phyloP scores from a whole-genome alignment of 495 filamentous ascomycete species.

The Tetracladium setigerum region DNA sequence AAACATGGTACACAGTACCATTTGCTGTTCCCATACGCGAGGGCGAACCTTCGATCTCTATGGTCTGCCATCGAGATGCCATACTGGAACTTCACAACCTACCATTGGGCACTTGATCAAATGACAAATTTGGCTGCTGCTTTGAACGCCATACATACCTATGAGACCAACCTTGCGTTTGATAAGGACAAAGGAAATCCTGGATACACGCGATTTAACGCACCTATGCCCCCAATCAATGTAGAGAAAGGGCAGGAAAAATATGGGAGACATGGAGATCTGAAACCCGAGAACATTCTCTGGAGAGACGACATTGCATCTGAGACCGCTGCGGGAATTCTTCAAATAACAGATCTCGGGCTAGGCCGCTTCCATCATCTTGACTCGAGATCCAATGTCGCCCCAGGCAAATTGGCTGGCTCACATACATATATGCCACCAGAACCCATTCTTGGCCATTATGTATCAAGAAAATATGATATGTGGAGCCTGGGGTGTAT shows the following conservation, averaged over 20 bases:
- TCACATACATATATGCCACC: conserved; percentile 24
- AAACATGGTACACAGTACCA: conserved; percentile 5
- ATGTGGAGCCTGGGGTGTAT: conserved; percentile 37
- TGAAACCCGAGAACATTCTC: conserved; percentile 22
- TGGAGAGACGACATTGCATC: conserved; percentile 6
- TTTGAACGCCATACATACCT: conserved; percentile 1
- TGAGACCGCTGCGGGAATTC: background rate
- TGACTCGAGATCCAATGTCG: background rate
- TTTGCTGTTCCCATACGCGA: conserved; percentile 15
- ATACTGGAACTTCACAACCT: background rate
- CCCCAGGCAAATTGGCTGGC: background rate
- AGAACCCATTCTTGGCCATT: conserved; percentile 10
- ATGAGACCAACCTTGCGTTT: background rate
- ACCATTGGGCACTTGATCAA: conserved; percentile 12
- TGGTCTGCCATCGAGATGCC: background rate
- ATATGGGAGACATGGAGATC: conserved; percentile 18
- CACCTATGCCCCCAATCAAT: background rate
- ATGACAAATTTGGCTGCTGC: conserved; percentile 7
- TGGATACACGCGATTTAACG: background rate
- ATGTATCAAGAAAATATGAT: conserved; percentile 25
- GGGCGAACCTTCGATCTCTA: conserved; percentile 9
- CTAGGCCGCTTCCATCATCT: background rate
- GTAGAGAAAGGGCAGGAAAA: background rate
- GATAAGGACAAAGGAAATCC: background rate
- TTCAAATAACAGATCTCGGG: conserved; percentile 18